Evolutionary conservation across 768 basidiomycete genomes (phyloP).

Genomic region (Exsudoporus frostii): DNA sequence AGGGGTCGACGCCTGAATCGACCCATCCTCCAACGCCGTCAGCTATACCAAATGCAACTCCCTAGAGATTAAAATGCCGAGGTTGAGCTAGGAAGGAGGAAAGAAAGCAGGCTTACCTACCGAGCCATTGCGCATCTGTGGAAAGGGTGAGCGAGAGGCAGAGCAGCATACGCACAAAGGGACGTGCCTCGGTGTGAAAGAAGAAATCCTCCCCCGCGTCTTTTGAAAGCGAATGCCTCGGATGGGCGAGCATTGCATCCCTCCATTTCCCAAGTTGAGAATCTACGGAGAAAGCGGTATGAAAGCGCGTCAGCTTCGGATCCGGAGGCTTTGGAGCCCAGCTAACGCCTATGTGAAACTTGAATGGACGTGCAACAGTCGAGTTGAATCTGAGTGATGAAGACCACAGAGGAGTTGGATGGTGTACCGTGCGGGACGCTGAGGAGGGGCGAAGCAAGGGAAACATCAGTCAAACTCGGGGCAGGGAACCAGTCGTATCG

Average conservation of each 20-base stretch:
- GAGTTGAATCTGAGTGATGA: slow-evolving; percentile 19
- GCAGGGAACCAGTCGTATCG: no score
- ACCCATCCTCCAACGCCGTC: slow-evolving; percentile 96
- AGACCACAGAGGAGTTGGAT: background rate
- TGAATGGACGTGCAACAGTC: slow-evolving; percentile 48
- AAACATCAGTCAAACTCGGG: slow-evolving; percentile 11
- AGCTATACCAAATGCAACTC: slow-evolving; percentile 78
- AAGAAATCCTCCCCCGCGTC: slow-evolving; percentile 62
- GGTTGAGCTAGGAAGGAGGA: slow-evolving; percentile 21
- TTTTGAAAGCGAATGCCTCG: slow-evolving; percentile 37
- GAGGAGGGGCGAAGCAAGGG: slow-evolving; percentile 2
- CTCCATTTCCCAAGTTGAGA: slow-evolving; percentile 67
- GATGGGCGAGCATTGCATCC: slow-evolving; percentile 53
- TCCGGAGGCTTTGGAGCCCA: slow-evolving; percentile 72
- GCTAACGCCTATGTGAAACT: slow-evolving; percentile 72
- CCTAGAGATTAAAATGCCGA: slow-evolving; percentile 40
- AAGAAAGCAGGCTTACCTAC: slow-evolving; percentile 44
- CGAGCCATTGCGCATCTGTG: slow-evolving; percentile 74
- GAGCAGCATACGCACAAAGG: background rate
- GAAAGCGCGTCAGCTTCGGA: slow-evolving; percentile 33
- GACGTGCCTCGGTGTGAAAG: slow-evolving; percentile 65
- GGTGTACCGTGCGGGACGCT: background rate
- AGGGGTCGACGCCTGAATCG: slow-evolving; percentile 78
- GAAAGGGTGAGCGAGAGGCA: slow-evolving; percentile 3
- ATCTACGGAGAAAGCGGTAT: slow-evolving; percentile 53